Evolutionary conservation across 495 filamentous ascomycete genomes (phyloP), one percentile per base, ranked within the genome.

Genomic region (Chaetomidium leptoderma): DNA sequence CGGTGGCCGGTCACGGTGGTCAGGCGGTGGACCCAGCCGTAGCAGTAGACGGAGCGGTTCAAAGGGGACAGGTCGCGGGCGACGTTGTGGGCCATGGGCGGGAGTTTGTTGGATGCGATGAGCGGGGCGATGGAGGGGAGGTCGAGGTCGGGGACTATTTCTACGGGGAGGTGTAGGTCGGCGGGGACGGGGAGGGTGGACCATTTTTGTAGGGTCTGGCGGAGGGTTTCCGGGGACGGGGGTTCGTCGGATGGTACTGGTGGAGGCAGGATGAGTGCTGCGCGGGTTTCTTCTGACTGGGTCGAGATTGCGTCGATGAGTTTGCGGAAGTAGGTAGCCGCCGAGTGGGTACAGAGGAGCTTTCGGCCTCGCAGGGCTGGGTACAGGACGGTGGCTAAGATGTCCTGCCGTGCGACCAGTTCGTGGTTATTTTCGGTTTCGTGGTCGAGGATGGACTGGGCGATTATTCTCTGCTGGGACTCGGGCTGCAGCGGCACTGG

Each of bases 221-320:
- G 59, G n/a, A 65, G 40, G 23, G 63, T 53, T 2, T 55, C 60
- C 0, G 24, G 45, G 2, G 43, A 5, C 3, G 29, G 14, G 6
- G 29, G 29, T 35, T 6, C 17, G 19, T 30, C 30, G 21, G 32
- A 52, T 10, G 51, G 13, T 9, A 30, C 29, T 1, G 43, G 26
- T 0, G 62, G 37, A 5, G 66, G 64, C 14, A 77, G 59, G 16
- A 77, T 63, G 1, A 72, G 24, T 9, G 52, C 19, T 7, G 70
- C 71, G 21, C 75, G 63, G 4, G 26, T 44, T 17, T 75, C 72
- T 53, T 78, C 75, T 1, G 68, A 74, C 33, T 62, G 53, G 0
- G 68, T 74, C 0, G 71, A 68, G 5, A 78, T 70, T 24, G 72
- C 66, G 29, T 47, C 63, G 35, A 78, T 69, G 36, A 78, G 63